Base-by-base conservation (phyloP, 192 early-diverging fungal species). In the Coemansia sp. region DNA sequence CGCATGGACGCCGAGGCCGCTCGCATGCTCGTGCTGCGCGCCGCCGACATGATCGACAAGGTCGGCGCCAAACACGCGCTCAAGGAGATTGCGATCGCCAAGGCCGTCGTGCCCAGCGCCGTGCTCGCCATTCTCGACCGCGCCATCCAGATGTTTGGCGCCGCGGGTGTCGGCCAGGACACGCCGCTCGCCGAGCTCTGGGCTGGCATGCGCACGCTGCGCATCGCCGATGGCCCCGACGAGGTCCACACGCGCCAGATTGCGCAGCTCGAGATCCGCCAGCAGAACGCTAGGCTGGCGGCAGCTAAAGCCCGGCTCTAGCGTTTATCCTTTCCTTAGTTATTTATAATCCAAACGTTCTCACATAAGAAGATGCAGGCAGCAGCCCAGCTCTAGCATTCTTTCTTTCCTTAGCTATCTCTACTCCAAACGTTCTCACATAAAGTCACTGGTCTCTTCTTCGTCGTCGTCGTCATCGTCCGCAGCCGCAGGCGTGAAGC, bases 11-110 rank as follows among this genome's bases (percentile, higher is more conserved):
- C 98, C 35, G 95, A 99, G 66, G 86, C 91, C 31, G 89, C 91
- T 8, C 87, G 95, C 30, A 81, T 99, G 72, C 80, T 99, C 31
- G 97, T 99, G n/a, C 79, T 97, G 33, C 83, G 86, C 24, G 95
- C 97, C 14, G 97, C 97, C 5, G 86, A 88, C 52, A 87, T 83
- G 80, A 99, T 99, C 43, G 97, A 99, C 78, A 77, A 84, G 60
- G 77, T 83, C 7, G 89, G 91, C 8, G 85, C 95, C 27, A 99
- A 99, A 80, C 78, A 79, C 28, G 95, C 95, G 5, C 72, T 92
- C 74, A 91, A 93, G 52, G 89, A 97, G 58, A 99, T 99, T 70
- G 95, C 91, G 16, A 98, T 98, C 91, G 94, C 93, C 64, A 97
- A 99, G 84, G 90, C 93, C 21, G 77, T 90, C 29, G 91, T 93